Evolutionary conservation across 2,329 filamentous ascomycete genomes (phyloP).

Genomic region (Colletotrichum higginsianum): DNA sequence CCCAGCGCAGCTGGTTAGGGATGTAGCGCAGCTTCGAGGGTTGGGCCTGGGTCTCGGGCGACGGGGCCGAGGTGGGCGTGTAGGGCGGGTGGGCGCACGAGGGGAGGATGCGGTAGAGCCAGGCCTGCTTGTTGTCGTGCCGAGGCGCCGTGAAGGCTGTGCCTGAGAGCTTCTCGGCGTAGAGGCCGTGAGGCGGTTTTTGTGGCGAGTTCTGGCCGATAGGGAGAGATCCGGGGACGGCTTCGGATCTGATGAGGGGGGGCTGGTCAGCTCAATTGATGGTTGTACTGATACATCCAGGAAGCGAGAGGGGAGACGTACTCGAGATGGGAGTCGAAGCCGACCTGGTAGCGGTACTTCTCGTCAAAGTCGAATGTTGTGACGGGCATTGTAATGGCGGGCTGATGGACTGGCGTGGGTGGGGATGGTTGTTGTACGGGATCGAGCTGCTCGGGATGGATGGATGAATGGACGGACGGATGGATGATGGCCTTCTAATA

Average conservation of each 20-base stretch:
- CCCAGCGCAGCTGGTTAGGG: slow-evolving; percentile 87
- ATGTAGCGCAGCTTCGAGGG: slow-evolving; percentile 75
- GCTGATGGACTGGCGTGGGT: background rate
- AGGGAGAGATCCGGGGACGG: slow-evolving; percentile 80
- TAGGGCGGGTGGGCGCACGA: slow-evolving; percentile 74
- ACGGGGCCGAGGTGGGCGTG: slow-evolving; percentile 58
- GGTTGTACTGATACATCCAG: background rate
- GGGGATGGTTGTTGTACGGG: background rate
- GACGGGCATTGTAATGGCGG: slow-evolving; percentile 60
- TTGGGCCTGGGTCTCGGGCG: slow-evolving; percentile 39
- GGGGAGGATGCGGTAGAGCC: slow-evolving; percentile 80
- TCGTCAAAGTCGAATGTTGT: slow-evolving; percentile 65
- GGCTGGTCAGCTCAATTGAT: background rate
- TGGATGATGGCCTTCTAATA: background rate
- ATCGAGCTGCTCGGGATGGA: background rate
- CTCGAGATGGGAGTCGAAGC: slow-evolving; percentile 85
- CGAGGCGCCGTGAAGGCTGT: slow-evolving; percentile 80
- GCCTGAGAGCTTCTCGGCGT: slow-evolving; percentile 84
- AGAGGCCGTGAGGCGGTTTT: slow-evolving; percentile 83
- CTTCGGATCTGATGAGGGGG: slow-evolving; percentile 74
- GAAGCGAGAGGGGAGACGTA: slow-evolving; percentile 56
- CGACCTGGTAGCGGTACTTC: slow-evolving; percentile 83
- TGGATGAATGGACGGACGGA: background rate
- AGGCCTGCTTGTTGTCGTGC: slow-evolving; percentile 78
- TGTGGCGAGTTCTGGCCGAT: slow-evolving; percentile 86